Conservation (phyloP, 2,329 filamentous ascomycete genomes). For the Escovopsis sp. region DNA sequence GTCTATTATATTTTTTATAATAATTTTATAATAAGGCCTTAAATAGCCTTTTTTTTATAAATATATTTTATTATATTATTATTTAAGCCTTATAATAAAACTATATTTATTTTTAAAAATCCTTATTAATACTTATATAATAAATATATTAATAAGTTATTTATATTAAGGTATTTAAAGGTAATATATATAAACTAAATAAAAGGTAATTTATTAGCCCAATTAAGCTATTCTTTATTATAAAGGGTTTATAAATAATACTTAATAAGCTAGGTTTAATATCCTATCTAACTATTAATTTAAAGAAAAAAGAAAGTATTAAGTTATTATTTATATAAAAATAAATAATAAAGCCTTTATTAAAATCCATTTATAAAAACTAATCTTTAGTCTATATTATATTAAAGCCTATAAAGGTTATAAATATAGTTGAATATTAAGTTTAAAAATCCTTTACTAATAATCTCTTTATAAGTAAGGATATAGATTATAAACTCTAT, state of each 20-base stretch:
- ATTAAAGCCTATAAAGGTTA: background rate
- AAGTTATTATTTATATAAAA: too few species aligned
- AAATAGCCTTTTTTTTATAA: background rate
- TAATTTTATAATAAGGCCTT: background rate
- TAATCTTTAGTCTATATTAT: background rate
- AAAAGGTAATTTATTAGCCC: background rate
- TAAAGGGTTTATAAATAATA: background rate
- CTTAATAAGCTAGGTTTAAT: too few species aligned
- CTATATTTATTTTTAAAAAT: too few species aligned
- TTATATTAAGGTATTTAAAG: too few species aligned
- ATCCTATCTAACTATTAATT: too few species aligned
- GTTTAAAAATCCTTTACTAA: background rate
- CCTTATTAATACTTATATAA: too few species aligned
- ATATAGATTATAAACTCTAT: too few species aligned
- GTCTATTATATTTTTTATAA: background rate
- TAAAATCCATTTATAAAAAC: background rate
- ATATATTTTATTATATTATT: background rate
- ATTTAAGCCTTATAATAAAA: too few species aligned
- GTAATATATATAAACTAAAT: background rate
- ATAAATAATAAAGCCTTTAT: too few species aligned
- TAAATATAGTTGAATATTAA: background rate
- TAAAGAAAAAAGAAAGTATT: too few species aligned
- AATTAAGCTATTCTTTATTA: too few species aligned
- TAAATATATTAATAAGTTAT: too few species aligned
- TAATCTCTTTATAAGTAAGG: background rate